These are phyloP conservation scores for Lasiosphaeria ovina DNA, from an alignment of 495 filamentous ascomycete species.

Conservation along the genomic window DNA sequence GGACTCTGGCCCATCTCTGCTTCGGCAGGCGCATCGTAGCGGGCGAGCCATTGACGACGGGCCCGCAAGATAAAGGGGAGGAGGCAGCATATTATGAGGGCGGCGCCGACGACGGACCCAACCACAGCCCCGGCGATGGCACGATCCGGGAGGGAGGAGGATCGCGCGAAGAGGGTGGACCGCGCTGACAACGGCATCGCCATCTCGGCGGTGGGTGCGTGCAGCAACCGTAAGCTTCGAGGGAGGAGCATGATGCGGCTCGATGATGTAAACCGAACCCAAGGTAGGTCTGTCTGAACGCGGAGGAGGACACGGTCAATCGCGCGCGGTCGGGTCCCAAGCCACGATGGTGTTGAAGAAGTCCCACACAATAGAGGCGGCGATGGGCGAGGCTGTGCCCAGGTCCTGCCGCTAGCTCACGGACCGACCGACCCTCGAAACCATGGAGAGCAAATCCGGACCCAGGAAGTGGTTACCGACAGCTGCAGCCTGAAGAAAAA, in stretches of 20 bases:
- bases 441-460: slow-evolving; percentile 8
- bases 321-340: neutral
- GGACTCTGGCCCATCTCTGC: slow-evolving; percentile 36
- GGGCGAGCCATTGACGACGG: slow-evolving; percentile 22
- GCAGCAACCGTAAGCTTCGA: slow-evolving; percentile 1
- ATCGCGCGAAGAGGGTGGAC: slow-evolving; percentile 30
- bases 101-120: slow-evolving; percentile 32
- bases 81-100: slow-evolving; percentile 32
- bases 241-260: neutral
- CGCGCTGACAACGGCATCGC: slow-evolving; percentile 20
- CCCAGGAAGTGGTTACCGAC: neutral
- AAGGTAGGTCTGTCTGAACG: neutral
- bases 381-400: slow-evolving; percentile 9
- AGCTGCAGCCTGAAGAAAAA: neutral
- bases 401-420: slow-evolving; percentile 12
- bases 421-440: slow-evolving; percentile 14
- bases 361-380: neutral
- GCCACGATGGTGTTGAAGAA: slow-evolving; percentile 5
- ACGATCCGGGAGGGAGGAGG: slow-evolving; percentile 26
- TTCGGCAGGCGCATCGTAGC: slow-evolving; percentile 23
- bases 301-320: slow-evolving; percentile 7
- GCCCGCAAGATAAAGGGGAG: slow-evolving; percentile 36
- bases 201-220: slow-evolving; percentile 18
- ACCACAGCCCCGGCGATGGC: slow-evolving; percentile 38
- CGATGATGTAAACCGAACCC: neutral